These are phyloP conservation scores for Malassezia slooffiae DNA, from an alignment of 1,284 basidiomycete species.

Conservation along the genomic window DNA sequence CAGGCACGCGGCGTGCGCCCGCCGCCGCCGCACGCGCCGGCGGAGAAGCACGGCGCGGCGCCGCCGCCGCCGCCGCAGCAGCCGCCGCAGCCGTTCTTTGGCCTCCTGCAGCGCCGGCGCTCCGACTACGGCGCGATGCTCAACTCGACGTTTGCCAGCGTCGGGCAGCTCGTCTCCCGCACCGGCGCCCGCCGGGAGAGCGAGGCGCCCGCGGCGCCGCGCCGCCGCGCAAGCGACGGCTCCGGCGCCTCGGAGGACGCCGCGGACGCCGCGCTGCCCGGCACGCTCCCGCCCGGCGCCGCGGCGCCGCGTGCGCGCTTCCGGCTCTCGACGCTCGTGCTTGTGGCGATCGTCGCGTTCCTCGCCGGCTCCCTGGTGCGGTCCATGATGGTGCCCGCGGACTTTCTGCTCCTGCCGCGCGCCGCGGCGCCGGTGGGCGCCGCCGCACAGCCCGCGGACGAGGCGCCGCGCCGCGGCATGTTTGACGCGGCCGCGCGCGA, in stretches of 20 bases:
- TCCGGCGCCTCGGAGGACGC: not conserved
- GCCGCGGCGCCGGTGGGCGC: not conserved
- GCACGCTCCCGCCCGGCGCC: not conserved
- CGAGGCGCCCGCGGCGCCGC: too few species aligned
- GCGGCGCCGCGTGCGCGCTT: conserved; percentile 10
- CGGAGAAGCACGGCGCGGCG: not conserved
- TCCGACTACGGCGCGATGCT: not conserved
- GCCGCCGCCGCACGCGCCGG: not conserved
- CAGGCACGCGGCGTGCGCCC: not conserved
- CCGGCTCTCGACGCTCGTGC: conserved; percentile 48
- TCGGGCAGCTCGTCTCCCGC: not conserved
- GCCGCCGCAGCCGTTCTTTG: conserved; percentile 1
- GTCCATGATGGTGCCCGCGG: conserved; percentile 73
- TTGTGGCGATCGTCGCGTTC: conserved; percentile 76
- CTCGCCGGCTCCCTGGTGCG: conserved; percentile 78
- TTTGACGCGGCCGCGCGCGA: conserved; percentile 12
- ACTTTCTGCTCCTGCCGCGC: conserved; percentile 57
- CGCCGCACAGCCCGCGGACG: not conserved
- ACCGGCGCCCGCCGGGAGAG: not conserved
- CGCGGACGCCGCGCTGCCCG: not conserved
- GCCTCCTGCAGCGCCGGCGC: not conserved
- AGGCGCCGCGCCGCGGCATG: conserved; percentile 5
- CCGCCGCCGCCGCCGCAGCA: not conserved
- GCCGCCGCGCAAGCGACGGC: not conserved
- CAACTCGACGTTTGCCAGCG: conserved; percentile 1